phyloP scores from a whole-genome alignment of 768 basidiomycete species.

The Termitomyces sp. region DNA sequence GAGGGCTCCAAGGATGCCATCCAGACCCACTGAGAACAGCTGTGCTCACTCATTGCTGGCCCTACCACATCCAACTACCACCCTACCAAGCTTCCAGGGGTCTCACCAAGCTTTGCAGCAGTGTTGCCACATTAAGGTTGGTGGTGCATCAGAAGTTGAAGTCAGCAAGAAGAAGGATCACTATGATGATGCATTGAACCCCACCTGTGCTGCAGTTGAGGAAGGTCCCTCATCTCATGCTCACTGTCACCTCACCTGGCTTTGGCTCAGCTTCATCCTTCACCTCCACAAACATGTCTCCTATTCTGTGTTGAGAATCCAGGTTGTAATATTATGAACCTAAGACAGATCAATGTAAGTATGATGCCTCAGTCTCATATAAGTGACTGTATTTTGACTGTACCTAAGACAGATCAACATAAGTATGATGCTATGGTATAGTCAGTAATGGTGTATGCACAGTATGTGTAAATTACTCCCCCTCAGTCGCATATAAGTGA shows the following conservation, averaged over 20 bases:
- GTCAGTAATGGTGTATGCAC: no score
- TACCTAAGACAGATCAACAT: no score
- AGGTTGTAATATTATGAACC: no score
- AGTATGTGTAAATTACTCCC: no score
- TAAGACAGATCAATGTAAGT: no score
- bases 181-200: slow-evolving; percentile 95
- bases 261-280: slow-evolving; percentile 46
- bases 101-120: slow-evolving; percentile 91
- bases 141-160: slow-evolving; percentile 90
- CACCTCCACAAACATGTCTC: slow-evolving; percentile 52
- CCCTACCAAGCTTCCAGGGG: slow-evolving; percentile 94
- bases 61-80: slow-evolving; percentile 89
- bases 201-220: slow-evolving; percentile 97
- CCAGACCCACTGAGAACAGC: slow-evolving; percentile 92
- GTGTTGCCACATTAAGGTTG: slow-evolving; percentile 98
- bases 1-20: slow-evolving; percentile 89
- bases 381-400: no score
- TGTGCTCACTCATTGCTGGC: slow-evolving; percentile 80
- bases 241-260: slow-evolving; percentile 53
- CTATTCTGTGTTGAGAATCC: no score
- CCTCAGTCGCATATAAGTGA: no score
- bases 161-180: slow-evolving; percentile 99
- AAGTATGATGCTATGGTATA: no score
- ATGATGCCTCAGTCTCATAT: no score
- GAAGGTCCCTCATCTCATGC: slow-evolving; percentile 85